These are phyloP conservation scores for Colletotrichum camelliae DNA, from an alignment of 2,329 filamentous ascomycete genomes.

Conservation along the genomic window DNA sequence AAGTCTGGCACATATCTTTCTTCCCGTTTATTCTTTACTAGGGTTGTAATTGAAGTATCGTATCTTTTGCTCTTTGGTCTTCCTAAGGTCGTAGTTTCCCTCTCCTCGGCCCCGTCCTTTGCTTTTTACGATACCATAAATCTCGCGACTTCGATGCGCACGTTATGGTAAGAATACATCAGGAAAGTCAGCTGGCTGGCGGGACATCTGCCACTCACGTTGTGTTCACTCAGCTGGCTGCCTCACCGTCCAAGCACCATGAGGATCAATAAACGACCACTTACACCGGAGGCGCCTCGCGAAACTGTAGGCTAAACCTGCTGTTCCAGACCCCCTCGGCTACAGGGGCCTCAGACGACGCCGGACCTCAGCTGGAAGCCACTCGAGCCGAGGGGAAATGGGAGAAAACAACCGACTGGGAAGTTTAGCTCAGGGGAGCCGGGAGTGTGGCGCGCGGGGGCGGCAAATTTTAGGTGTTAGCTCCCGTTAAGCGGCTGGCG, in stretches of 20 bases:
- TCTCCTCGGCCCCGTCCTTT: accelerated
- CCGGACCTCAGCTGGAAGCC: not conserved
- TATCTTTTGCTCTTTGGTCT: not conserved
- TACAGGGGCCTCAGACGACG: not conserved
- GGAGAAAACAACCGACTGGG: not conserved
- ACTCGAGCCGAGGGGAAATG: not conserved
- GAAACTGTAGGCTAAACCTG: not conserved
- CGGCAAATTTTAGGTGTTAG: not conserved
- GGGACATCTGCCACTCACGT: not conserved
- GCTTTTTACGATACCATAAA: accelerated
- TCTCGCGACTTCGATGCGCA: accelerated
- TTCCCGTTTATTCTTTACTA: not conserved
- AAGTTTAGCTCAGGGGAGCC: not conserved
- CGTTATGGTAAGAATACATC: accelerated
- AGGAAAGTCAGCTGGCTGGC: accelerated
- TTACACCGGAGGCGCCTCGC: not conserved
- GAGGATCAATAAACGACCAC: not conserved
- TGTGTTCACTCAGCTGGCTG: not conserved
- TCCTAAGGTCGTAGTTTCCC: accelerated
- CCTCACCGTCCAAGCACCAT: not conserved
- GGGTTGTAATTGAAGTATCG: accelerated
- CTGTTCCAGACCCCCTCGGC: not conserved
- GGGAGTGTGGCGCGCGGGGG: not conserved
- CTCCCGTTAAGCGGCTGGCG: not conserved
- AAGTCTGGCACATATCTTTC: accelerated